A percentile compares a stretch with the other conserved stretches of the same genome.
phyloP scores from a whole-genome alignment of 345 rosid species.

The Durio zibethinus region DNA sequence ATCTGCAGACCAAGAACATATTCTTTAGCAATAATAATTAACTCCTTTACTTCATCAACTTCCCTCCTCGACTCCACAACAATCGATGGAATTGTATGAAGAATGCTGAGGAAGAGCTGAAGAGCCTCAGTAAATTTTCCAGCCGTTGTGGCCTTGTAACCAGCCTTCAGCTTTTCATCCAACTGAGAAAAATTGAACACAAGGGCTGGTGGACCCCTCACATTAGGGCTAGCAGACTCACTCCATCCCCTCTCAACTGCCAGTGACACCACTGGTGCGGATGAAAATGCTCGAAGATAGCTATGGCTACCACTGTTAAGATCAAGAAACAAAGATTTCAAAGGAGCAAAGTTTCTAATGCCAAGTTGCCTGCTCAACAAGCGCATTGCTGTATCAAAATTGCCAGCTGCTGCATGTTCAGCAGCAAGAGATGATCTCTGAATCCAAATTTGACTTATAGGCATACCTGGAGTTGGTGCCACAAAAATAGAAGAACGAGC shows the following conservation, averaged over 20 bases:
- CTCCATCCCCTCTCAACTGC: slow-evolving; percentile 86
- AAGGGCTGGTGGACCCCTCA: slow-evolving; percentile 81
- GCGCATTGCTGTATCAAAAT: slow-evolving; percentile 90
- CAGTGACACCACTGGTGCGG: slow-evolving; percentile 69
- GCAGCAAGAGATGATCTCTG: slow-evolving; percentile 90
- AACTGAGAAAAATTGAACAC: slow-evolving; percentile 71
- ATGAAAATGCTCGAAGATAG: slow-evolving; percentile 71
- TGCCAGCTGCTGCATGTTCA: slow-evolving; percentile 90
- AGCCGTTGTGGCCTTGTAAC: slow-evolving; percentile 79
- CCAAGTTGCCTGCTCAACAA: slow-evolving; percentile 90
- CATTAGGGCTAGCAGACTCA: slow-evolving; percentile 76
- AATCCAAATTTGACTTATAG: slow-evolving; percentile 83
- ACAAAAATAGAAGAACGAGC: slow-evolving; percentile 67
- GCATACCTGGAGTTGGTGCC: slow-evolving; percentile 86
- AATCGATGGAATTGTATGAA: slow-evolving; percentile 81
- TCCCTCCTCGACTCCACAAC: slow-evolving; percentile 94
- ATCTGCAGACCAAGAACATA: slow-evolving; percentile 79
- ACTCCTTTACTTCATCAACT: slow-evolving; percentile 91
- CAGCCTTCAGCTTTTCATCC: slow-evolving; percentile 90
- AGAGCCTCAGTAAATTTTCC: slow-evolving; percentile 85
- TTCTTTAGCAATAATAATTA: slow-evolving; percentile 72
- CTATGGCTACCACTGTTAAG: slow-evolving; percentile 74
- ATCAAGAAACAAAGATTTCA: slow-evolving; percentile 73
- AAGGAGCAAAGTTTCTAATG: slow-evolving; percentile 65
- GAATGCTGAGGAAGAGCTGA: slow-evolving; percentile 65